phyloP scores from a whole-genome alignment of 1,139 yeast species.

The Debaryomycetaceae sp. region DNA sequence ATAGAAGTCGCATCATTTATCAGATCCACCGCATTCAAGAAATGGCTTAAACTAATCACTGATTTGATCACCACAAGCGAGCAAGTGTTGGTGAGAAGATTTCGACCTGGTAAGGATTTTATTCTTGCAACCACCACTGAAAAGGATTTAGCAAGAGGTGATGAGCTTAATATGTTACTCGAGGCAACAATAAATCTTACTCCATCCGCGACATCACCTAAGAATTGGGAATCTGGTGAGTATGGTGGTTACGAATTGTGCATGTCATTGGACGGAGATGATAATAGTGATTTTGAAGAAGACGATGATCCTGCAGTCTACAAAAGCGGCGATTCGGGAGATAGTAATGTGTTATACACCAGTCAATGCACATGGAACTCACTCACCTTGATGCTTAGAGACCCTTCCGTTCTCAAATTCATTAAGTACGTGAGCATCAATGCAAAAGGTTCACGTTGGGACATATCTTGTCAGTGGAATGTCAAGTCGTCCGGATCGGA shows the following conservation, averaged over 20 bases:
- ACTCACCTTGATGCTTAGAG: constrained; percentile 74
- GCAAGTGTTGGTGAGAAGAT: constrained; percentile 72
- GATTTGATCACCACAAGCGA: constrained; percentile 63
- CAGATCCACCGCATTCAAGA: constrained; percentile 58
- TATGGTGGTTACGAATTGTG: constrained; percentile 92
- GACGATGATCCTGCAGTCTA: constrained; percentile 59
- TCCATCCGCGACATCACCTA: constrained; percentile 51
- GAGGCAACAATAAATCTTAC: constrained; percentile 77
- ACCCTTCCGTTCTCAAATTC: constrained; percentile 80
- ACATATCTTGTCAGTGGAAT: constrained; percentile 76
- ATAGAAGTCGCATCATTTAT: constrained; percentile 57
- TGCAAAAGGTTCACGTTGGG: constrained; percentile 95
- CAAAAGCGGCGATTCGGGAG: constrained; percentile 53
- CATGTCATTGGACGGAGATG: constrained; percentile 57
- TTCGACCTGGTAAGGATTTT: constrained; percentile 93
- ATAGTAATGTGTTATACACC: constrained; percentile 78
- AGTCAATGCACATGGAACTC: constrained; percentile 85
- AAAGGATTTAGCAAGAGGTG: constrained; percentile 33
- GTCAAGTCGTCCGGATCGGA: constrained; percentile 38
- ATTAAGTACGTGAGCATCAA: constrained; percentile 86
- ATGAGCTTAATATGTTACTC: constrained; percentile 49
- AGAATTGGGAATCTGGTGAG: constrained; percentile 84
- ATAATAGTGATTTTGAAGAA: constrained; percentile 42
- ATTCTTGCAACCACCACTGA: constrained; percentile 82
- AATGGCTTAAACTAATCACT: constrained; percentile 68